A percentile compares a stretch with the other conserved stretches of the same genome.
These are phyloP conservation scores for Saussurea involucrata DNA, from an alignment of 129 eudicot genomes.

Conservation along the genomic window DNA sequence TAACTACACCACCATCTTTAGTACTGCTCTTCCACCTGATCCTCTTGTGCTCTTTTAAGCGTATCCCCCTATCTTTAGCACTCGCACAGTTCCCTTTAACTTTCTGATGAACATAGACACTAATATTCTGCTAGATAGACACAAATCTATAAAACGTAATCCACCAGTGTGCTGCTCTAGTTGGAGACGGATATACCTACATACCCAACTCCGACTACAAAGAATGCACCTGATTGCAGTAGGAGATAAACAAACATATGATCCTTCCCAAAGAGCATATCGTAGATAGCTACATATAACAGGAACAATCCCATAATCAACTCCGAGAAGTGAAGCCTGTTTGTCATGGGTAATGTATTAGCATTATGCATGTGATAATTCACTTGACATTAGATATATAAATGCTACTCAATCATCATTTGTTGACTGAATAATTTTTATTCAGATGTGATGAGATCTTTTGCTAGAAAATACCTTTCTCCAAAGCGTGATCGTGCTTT, in stretches of 20 bases:
- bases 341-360: conserved; percentile 5
- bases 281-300: conserved; percentile 50
- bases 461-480: conserved; percentile 45
- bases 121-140: conserved; percentile 15
- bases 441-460: not conserved
- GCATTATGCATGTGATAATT: not conserved
- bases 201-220: conserved; percentile 58
- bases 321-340: conserved; percentile 70
- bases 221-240: conserved; percentile 73
- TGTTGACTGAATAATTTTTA: not conserved
- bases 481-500: conserved; percentile 40
- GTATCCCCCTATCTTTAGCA: conserved; percentile 2
- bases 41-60: conserved; percentile 18
- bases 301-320: conserved; percentile 58
- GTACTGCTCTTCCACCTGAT: conserved; percentile 3
- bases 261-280: conserved; percentile 50
- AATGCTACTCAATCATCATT: not conserved
- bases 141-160: not conserved
- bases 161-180: conserved; percentile 16
- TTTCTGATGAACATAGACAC: conserved; percentile 1
- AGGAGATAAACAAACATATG: conserved; percentile 67
- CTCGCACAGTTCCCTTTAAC: conserved; percentile 12
- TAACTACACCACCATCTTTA: conserved; percentile 15
- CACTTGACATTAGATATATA: not conserved
- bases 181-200: conserved; percentile 56